Percentiles rank a stretch among this genome's conserved stretches.
Evolutionary conservation across 2,329 filamentous ascomycete genomes (phyloP).

Genomic region (Epichloe brachyelytri): DNA sequence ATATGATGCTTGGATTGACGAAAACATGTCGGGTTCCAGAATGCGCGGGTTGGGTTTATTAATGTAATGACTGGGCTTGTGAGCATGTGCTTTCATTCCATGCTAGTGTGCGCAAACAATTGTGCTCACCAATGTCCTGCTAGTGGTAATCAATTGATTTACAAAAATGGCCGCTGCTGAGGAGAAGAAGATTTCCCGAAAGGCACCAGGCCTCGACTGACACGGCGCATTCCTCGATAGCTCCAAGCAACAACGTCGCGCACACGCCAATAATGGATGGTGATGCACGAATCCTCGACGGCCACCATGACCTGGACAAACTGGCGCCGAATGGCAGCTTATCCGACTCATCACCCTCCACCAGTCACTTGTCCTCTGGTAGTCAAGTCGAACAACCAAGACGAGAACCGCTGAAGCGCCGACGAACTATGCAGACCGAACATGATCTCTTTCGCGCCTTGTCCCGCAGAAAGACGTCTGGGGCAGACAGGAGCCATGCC

Average conservation of each 20-base stretch:
- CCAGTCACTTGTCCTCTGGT: background rate
- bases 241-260: background rate
- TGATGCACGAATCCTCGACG: background rate
- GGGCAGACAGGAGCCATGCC: conserved; percentile 12
- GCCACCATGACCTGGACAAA: background rate
- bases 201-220: background rate
- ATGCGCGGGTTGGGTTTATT: too few relatives aligned
- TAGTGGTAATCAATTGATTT: background rate
- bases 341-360: background rate
- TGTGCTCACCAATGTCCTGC: too few relatives aligned
- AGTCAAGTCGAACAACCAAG: background rate
- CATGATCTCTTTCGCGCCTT: conserved; percentile 38
- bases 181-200: background rate
- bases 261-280: background rate
- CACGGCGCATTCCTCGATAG: background rate
- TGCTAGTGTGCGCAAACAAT: too few relatives aligned
- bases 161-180: background rate
- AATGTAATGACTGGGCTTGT: too few relatives aligned
- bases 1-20: background rate
- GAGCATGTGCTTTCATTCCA: background rate
- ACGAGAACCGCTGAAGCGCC: conserved; percentile 11
- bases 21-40: background rate
- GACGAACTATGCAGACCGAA: conserved; percentile 25
- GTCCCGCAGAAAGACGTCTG: conserved; percentile 33
- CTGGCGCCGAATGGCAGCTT: background rate